Percentiles rank a stretch among this genome's conserved stretches.
These are phyloP conservation scores for Sonneratia caseolaris DNA, from an alignment of 345 rosid species.

Conservation along the genomic window DNA sequence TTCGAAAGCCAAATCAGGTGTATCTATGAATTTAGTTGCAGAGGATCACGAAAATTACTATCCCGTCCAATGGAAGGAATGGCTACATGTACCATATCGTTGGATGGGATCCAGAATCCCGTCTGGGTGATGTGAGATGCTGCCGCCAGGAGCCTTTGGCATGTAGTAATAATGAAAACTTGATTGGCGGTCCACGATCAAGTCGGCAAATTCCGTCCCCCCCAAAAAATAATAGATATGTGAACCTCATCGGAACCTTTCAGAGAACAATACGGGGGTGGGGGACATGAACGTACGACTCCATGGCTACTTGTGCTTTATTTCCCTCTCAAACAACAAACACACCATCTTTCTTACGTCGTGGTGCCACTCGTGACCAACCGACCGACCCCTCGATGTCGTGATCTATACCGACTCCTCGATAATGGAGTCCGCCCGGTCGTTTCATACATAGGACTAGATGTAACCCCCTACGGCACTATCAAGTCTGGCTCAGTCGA, in stretches of 20 bases:
- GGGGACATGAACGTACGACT: neutral
- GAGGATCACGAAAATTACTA: too few relatives aligned
- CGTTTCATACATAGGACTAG: neutral
- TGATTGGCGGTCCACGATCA: neutral
- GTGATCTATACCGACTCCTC: neutral
- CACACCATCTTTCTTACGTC: neutral
- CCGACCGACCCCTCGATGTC: neutral
- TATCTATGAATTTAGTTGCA: too few relatives aligned
- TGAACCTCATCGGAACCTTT: neutral
- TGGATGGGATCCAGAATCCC: too few relatives aligned
- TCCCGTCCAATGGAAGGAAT: too few relatives aligned
- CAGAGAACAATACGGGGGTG: neutral
- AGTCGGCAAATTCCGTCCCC: neutral
- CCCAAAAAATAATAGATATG: too few relatives aligned
- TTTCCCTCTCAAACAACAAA: neutral
- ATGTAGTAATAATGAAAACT: too few relatives aligned
- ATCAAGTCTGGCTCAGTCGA: too few relatives aligned
- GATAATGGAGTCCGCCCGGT: neutral
- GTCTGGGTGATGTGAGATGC: too few relatives aligned
- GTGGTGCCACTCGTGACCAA: neutral
- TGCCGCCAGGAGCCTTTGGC: too few relatives aligned
- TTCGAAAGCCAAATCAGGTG: too few relatives aligned
- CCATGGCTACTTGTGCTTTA: neutral
- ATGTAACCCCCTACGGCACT: neutral
- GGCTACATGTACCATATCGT: too few relatives aligned